These are phyloP conservation scores for Talaromyces funiculosus DNA, from an alignment of 2,329 filamentous ascomycete species.

Conservation along the genomic window DNA sequence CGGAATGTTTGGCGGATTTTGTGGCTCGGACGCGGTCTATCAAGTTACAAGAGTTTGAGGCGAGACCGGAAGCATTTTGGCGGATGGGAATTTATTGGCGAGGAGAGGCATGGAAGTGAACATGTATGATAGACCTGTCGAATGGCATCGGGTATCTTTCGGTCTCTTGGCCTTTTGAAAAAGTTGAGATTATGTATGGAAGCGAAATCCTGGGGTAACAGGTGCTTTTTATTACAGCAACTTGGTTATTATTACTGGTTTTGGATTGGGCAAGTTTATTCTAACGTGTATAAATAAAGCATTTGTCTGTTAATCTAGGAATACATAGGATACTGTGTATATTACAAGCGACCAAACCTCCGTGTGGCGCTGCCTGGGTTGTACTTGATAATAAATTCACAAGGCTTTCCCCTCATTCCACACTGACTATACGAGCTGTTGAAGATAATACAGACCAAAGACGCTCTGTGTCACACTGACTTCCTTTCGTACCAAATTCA, in stretches of 20 bases:
- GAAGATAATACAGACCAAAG: too few species aligned
- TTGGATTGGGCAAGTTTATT: neutral
- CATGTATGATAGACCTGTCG: neutral
- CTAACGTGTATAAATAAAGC: neutral
- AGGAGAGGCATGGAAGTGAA: neutral
- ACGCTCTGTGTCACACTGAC: too few species aligned
- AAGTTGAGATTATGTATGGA: neutral
- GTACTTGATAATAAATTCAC: too few species aligned
- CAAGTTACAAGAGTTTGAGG: constrained; percentile 5
- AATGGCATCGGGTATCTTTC: neutral
- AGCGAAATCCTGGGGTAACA: neutral
- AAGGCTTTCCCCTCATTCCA: too few species aligned
- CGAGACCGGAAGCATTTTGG: constrained; percentile 11
- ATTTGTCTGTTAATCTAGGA: too few species aligned
- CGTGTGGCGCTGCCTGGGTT: too few species aligned
- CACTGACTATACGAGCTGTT: too few species aligned
- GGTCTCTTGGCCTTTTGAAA: neutral
- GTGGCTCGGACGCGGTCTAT: neutral
- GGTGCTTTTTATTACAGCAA: neutral
- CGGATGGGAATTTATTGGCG: constrained; percentile 13
- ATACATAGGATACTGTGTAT: too few species aligned
- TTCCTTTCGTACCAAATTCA: too few species aligned
- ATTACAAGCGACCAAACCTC: too few species aligned
- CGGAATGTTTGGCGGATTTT: neutral
- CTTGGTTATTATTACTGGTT: neutral